Conservation (phyloP, 208 protist genomes). For the Histomonas meleagridis region DNA sequence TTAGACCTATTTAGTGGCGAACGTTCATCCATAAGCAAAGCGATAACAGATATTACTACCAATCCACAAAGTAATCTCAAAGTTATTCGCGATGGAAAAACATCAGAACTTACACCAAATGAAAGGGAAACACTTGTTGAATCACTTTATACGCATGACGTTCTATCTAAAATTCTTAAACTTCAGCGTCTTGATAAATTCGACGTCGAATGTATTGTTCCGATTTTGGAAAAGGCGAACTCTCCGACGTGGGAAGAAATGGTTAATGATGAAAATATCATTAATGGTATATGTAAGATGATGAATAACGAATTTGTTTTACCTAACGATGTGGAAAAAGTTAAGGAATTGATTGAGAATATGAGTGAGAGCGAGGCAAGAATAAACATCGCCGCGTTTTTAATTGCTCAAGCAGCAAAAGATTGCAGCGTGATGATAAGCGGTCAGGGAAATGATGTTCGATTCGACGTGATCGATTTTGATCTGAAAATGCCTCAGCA, state of each 20-base stretch:
- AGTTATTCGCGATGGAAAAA: background rate
- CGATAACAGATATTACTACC: background rate
- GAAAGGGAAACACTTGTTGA: background rate
- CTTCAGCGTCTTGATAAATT: background rate
- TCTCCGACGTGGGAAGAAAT: background rate
- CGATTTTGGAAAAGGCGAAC: background rate
- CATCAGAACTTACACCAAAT: background rate
- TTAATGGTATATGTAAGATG: background rate
- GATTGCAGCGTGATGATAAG: background rate
- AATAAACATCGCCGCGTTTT: background rate
- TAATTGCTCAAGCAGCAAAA: background rate
- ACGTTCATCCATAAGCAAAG: background rate
- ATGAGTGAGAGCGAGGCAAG: background rate
- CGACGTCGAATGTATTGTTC: background rate
- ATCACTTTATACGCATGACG: background rate
- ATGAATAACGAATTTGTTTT: background rate
- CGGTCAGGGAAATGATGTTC: background rate
- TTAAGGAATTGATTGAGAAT: background rate
- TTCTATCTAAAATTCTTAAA: background rate
- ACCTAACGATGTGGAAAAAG: background rate
- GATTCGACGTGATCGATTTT: background rate
- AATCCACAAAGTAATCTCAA: conserved; percentile 32
- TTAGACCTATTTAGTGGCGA: background rate
- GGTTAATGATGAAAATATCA: background rate
- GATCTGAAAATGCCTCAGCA: background rate